These are phyloP conservation scores for Candida ficus DNA, from an alignment of 805 yeast genomes.

Conservation along the genomic window DNA sequence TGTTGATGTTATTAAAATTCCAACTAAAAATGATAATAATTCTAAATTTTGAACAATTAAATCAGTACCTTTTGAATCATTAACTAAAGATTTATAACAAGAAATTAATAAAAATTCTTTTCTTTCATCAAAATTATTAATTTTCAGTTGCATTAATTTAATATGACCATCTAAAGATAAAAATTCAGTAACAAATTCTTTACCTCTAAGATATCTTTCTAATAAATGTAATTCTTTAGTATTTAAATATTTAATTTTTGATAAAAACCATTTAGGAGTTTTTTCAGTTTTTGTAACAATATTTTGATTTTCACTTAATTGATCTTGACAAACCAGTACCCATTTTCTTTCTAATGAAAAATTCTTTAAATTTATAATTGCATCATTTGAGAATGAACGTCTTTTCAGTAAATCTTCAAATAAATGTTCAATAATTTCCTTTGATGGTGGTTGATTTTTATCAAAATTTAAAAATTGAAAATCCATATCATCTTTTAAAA, in stretches of 20 bases:
- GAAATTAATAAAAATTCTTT: slow-evolving; percentile 45
- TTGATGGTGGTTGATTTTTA: slow-evolving; percentile 24
- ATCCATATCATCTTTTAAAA: slow-evolving; percentile 17
- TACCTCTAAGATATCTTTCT: slow-evolving; percentile 20
- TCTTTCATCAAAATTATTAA: slow-evolving; percentile 44
- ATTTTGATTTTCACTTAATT: slow-evolving; percentile 1
- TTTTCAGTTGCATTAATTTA: slow-evolving; percentile 38
- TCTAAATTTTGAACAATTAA: slow-evolving; percentile 20
- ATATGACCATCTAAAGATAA: slow-evolving; percentile 46
- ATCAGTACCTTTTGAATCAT: slow-evolving; percentile 21
- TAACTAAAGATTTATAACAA: slow-evolving; percentile 48
- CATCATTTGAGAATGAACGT: slow-evolving; percentile 21
- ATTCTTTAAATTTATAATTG: slow-evolving; percentile 14
- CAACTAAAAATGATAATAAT: slow-evolving; percentile 33
- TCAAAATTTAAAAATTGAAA: slow-evolving; percentile 24
- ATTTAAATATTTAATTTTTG: slow-evolving; percentile 12
- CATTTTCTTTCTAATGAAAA: slow-evolving; percentile 21
- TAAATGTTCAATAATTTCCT: slow-evolving; percentile 19
- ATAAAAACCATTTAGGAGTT: slow-evolving; percentile 18
- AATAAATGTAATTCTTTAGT: slow-evolving; percentile 20
- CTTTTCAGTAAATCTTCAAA: slow-evolving; percentile 16
- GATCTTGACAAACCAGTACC: slow-evolving; percentile 25
- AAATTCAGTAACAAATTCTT: slow-evolving; percentile 33
- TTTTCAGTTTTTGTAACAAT: neutral
- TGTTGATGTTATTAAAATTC: slow-evolving; percentile 42